A percentile compares a stretch with the other conserved stretches of the same genome.
Conservation (phyloP, 495 filamentous ascomycete genomes). For the Cryomyces antarcticus region DNA sequence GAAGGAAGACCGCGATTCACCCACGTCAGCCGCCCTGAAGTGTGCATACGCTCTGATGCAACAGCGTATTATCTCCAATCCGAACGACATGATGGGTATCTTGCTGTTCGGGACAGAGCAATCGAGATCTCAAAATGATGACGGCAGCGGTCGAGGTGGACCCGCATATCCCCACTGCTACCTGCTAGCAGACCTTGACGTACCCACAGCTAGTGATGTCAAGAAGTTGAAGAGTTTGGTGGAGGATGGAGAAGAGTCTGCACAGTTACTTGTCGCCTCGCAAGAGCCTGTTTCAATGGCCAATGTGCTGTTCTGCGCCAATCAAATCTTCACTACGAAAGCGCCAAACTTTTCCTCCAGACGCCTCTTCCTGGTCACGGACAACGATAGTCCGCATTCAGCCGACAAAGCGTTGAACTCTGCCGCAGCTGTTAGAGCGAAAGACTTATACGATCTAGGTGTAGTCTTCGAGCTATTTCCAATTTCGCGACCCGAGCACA, state of each 20-base stretch:
- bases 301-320: constrained; percentile 82
- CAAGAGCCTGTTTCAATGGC: constrained; percentile 59
- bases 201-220: constrained; percentile 73
- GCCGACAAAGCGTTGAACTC: constrained; percentile 48
- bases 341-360: constrained; percentile 86
- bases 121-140: constrained; percentile 57
- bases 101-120: constrained; percentile 82
- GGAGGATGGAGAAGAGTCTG: constrained; percentile 48
- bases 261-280: constrained; percentile 44
- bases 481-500: constrained; percentile 49
- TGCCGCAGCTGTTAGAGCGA: constrained; percentile 65
- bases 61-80: constrained; percentile 91
- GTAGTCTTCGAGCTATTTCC: constrained; percentile 89
- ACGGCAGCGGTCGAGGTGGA: constrained; percentile 30
- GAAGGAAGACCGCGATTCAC: constrained; percentile 51
- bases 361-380: constrained; percentile 84
- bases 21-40: constrained; percentile 67
- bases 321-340: constrained; percentile 90
- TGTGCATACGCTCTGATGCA: constrained; percentile 92
- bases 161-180: constrained; percentile 80
- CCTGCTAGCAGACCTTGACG: constrained; percentile 69
- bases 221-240: constrained; percentile 53
- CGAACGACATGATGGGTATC: constrained; percentile 93
- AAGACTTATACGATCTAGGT: constrained; percentile 88
- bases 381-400: constrained; percentile 74